Percentiles rank a stretch among this genome's conserved stretches.
Evolutionary conservation across 2,329 filamentous ascomycete genomes (phyloP).

Genomic region (Aspergillus sp.): DNA sequence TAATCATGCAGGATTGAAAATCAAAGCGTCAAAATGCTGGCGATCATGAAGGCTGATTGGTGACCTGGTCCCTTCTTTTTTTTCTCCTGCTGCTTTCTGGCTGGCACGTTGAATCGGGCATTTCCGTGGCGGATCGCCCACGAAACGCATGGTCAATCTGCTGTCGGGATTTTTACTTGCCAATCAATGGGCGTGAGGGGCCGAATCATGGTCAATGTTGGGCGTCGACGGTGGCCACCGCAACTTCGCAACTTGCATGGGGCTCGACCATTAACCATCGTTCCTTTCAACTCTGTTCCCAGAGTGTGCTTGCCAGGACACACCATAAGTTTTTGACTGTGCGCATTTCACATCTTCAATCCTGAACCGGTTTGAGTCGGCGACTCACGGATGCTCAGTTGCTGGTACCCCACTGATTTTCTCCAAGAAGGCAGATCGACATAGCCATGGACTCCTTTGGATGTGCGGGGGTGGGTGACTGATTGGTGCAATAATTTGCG

Average conservation of each 20-base stretch:
- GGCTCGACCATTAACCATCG: constrained; percentile 2
- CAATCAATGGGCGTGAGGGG: constrained; percentile 28
- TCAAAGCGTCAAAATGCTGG: constrained; percentile 18
- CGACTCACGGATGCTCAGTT: not conserved
- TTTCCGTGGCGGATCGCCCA: constrained; percentile 40
- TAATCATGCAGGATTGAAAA: constrained; percentile 20
- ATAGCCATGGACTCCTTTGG: constrained; percentile 30
- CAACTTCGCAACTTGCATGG: constrained; percentile 18
- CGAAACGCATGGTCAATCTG: constrained; percentile 26
- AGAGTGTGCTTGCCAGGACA: constrained; percentile 16
- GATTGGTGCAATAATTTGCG: constrained; percentile 39
- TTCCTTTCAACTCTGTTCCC: constrained; percentile 12
- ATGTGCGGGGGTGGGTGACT: constrained; percentile 27
- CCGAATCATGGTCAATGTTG: constrained; percentile 26
- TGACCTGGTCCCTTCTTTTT: constrained; percentile 20
- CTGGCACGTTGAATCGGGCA: constrained; percentile 29
- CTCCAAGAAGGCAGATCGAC: constrained; percentile 29
- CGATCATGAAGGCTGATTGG: constrained; percentile 21
- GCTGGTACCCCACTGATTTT: constrained; percentile 10
- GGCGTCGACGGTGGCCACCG: constrained; percentile 27
- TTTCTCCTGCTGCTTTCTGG: constrained; percentile 13
- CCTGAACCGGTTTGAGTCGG: not conserved
- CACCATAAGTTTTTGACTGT: constrained; percentile 8
- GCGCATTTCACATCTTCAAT: not conserved
- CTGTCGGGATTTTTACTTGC: constrained; percentile 35